These are phyloP conservation scores for Rubia balearica DNA, from an alignment of 305 asterid species.

Conservation along the genomic window DNA sequence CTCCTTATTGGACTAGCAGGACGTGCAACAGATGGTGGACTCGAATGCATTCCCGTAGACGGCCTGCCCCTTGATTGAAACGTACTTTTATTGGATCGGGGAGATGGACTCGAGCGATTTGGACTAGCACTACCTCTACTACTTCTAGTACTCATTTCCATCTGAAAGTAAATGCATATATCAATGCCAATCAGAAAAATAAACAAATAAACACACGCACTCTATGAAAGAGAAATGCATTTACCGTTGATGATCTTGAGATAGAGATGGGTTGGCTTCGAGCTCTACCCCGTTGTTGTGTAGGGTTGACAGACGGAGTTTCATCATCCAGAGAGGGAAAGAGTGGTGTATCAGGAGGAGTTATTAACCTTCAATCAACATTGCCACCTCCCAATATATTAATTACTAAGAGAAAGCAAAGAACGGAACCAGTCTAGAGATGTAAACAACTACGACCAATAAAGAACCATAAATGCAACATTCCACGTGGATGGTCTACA, in stretches of 20 bases:
- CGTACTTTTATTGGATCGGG: slow-evolving; percentile 43
- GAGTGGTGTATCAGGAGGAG: slow-evolving; percentile 99
- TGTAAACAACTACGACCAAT: background rate
- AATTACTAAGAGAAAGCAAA: slow-evolving; percentile 13
- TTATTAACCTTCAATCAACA: slow-evolving; percentile 62
- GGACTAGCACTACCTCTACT: slow-evolving; percentile 91
- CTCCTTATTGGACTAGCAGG: slow-evolving; percentile 58
- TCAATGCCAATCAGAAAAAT: background rate
- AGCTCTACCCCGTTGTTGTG: slow-evolving; percentile 75
- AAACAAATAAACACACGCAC: background rate
- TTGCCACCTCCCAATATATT: slow-evolving; percentile 24
- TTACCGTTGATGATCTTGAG: slow-evolving; percentile 81
- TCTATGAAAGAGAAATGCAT: slow-evolving; percentile 11
- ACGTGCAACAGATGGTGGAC: slow-evolving; percentile 63
- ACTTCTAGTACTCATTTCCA: slow-evolving; percentile 70
- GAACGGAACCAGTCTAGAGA: background rate
- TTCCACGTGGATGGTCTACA: slow-evolving; percentile 5
- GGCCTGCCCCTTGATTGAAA: slow-evolving; percentile 71
- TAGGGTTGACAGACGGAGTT: slow-evolving; percentile 41
- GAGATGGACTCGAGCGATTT: slow-evolving; percentile 83
- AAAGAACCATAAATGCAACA: background rate
- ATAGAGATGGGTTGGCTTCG: slow-evolving; percentile 81
- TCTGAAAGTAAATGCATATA: slow-evolving; percentile 36
- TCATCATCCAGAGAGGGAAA: slow-evolving; percentile 89
- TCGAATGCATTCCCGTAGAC: slow-evolving; percentile 53